Conservation (phyloP, 768 basidiomycete species). For the Tricholoma furcatifolium region DNA sequence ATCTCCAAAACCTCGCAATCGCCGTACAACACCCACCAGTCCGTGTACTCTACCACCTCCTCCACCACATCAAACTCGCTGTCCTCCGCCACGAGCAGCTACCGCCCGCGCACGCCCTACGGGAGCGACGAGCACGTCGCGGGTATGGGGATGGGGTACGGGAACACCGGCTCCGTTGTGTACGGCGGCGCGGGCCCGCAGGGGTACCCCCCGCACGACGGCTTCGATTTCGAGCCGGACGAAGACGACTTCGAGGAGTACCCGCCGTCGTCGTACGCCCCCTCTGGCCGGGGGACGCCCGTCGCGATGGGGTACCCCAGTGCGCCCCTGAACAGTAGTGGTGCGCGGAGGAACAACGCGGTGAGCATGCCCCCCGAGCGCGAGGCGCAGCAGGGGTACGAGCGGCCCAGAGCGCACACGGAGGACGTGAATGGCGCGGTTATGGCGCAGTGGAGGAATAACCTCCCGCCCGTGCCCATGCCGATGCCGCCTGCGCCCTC, state of each 20-base stretch:
- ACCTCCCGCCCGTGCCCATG: conserved; percentile 39
- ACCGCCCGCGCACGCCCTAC: conserved; percentile 32
- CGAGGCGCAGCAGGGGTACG: conserved; percentile 44
- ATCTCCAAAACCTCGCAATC: conserved; percentile 29
- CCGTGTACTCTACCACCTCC: conserved; percentile 28
- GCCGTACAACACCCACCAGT: conserved; percentile 25
- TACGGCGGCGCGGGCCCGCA: conserved; percentile 45
- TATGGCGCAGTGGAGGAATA: conserved; percentile 65
- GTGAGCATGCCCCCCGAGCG: conserved; percentile 60
- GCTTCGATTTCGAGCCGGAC: conserved; percentile 72
- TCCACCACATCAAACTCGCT: conserved; percentile 23
- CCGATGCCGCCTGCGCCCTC: conserved; percentile 22
- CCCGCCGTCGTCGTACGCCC: conserved; percentile 43
- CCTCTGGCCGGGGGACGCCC: conserved; percentile 77
- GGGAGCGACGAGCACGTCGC: conserved; percentile 38
- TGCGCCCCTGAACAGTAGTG: conserved; percentile 15
- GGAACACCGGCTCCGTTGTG: conserved; percentile 19
- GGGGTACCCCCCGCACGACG: conserved; percentile 62
- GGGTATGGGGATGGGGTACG: no score
- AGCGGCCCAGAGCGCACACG: conserved; percentile 64
- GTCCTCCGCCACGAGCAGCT: conserved; percentile 25
- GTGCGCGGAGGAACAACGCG: conserved; percentile 55
- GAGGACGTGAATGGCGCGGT: conserved; percentile 65
- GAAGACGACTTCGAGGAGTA: conserved; percentile 80
- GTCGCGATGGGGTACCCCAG: conserved; percentile 22